Percentiles rank a stretch among this genome's conserved stretches.
Conservation (phyloP, 371 early-diverging fungal species). For the Funneliformis caledonium region DNA sequence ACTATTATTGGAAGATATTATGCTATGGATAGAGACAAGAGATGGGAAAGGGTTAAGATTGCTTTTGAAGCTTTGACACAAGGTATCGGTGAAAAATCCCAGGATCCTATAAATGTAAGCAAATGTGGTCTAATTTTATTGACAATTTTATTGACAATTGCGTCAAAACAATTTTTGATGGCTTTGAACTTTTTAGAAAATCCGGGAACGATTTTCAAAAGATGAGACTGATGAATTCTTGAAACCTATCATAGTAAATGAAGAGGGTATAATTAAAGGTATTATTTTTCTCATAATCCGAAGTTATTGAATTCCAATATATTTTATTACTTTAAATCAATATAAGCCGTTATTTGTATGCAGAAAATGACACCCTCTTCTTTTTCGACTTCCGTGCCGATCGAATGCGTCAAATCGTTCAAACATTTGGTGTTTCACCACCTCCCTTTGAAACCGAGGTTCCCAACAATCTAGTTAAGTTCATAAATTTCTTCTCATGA, state of each 20-base stretch:
- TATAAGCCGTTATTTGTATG: not conserved
- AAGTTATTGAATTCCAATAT: not conserved
- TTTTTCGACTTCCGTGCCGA: constrained; percentile 98
- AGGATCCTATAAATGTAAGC: constrained; percentile 63
- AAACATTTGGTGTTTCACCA: constrained; percentile 88
- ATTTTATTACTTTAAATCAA: constrained; percentile 38
- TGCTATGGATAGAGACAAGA: constrained; percentile 99
- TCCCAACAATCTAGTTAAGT: constrained; percentile 73
- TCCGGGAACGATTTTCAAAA: constrained; percentile 82
- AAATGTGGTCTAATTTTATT: not conserved
- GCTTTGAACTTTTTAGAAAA: constrained; percentile 52
- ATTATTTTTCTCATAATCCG: not conserved
- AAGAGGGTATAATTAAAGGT: constrained; percentile 76
- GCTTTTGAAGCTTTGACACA: constrained; percentile 91
- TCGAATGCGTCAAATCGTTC: constrained; percentile 97
- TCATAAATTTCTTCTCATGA: not conserved
- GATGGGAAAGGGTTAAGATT: constrained; percentile 96
- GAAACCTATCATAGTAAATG: constrained; percentile 91
- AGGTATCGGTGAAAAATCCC: constrained; percentile 80
- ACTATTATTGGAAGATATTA: constrained; percentile 98
- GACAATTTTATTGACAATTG: too few species aligned
- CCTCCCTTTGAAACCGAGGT: constrained; percentile 83
- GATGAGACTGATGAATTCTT: constrained; percentile 98
- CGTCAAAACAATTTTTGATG: not conserved
- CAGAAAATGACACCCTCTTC: constrained; percentile 81